Evolutionary conservation across 2,329 filamentous ascomycete species (phyloP).

Genomic region (Penicillium sp.): DNA sequence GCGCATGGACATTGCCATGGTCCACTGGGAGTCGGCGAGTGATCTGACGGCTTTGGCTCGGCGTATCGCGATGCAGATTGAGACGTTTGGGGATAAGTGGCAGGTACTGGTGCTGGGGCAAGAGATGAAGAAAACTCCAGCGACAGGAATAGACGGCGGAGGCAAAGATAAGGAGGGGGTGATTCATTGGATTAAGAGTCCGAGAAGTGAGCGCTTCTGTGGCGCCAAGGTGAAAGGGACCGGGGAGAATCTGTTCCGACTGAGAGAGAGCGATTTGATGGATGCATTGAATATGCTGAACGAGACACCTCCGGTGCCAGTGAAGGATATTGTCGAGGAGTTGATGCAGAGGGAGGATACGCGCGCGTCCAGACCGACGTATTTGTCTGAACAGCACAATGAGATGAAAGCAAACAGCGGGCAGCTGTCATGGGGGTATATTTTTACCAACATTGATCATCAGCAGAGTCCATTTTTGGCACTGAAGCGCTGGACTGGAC

Average conservation of each 20-base stretch:
- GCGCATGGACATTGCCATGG: not conserved
- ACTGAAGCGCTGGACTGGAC: slow-evolving; percentile 1
- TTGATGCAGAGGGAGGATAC: not conserved
- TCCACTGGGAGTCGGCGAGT: not conserved
- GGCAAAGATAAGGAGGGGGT: not conserved
- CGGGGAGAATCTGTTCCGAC: not conserved
- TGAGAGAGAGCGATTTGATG: not conserved
- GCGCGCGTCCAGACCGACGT: not conserved
- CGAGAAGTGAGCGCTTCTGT: not conserved
- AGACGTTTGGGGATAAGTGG: not conserved
- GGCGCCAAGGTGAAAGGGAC: slow-evolving; percentile 1
- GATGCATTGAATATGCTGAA: not conserved
- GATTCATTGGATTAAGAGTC: slow-evolving; percentile 1
- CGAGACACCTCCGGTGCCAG: not conserved
- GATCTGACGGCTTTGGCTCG: not conserved
- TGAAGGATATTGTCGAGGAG: not conserved
- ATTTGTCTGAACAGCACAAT: not conserved
- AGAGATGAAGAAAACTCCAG: not conserved
- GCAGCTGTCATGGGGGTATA: not conserved
- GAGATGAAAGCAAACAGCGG: not conserved
- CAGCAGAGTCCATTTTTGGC: not conserved
- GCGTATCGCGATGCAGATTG: not conserved
- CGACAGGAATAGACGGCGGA: too few species aligned
- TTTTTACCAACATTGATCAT: not conserved
- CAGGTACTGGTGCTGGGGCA: not conserved